Evolutionary conservation across 1,139 yeast genomes (phyloP).

Genomic region (Protomyces pachydermus): DNA sequence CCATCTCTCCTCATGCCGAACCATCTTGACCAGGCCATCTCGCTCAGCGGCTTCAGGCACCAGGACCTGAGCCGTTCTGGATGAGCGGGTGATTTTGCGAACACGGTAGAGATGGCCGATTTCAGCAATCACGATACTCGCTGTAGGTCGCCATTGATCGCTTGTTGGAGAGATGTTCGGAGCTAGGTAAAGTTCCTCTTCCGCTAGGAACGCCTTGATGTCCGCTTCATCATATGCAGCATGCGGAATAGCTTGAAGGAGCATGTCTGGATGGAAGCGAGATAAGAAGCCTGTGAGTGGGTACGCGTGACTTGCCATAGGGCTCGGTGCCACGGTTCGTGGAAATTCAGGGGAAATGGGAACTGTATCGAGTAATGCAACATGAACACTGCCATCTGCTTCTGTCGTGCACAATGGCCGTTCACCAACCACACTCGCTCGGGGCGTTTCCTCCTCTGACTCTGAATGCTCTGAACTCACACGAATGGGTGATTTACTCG

Average conservation of each 20-base stretch:
- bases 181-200: constrained; percentile 11
- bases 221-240: constrained; percentile 1
- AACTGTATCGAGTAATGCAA: constrained; percentile 6
- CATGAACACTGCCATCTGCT: constrained; percentile 13
- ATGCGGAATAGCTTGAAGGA: constrained; percentile 12
- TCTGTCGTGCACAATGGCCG: background rate
- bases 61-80: background rate
- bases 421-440: background rate
- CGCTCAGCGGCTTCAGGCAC: background rate
- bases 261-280: constrained; percentile 24
- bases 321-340: background rate
- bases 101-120: constrained; percentile 17
- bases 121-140: constrained; percentile 16
- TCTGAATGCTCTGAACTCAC: background rate
- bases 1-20: constrained; percentile 10
- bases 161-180: background rate
- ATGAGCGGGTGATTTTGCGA: constrained; percentile 12
- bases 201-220: constrained; percentile 7
- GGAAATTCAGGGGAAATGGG: constrained; percentile 1
- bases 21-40: background rate
- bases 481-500: background rate
- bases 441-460: background rate
- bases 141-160: constrained; percentile 3
- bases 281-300: constrained; percentile 21
- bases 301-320: background rate